phyloP scores from a whole-genome alignment of 129 eudicot species.

The Scalesia atractyloides region DNA sequence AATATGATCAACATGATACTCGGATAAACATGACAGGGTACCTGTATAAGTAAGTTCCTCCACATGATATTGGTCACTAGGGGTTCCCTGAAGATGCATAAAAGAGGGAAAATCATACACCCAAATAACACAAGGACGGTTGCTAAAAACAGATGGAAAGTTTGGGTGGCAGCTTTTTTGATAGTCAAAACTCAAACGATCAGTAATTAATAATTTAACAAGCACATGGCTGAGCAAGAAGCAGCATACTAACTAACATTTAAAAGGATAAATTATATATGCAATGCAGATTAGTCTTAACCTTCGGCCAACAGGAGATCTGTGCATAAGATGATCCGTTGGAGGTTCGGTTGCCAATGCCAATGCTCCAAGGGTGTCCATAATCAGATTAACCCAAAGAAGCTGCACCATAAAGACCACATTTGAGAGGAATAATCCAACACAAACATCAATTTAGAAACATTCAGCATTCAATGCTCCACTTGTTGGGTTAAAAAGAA shows the following conservation, averaged over 20 bases:
- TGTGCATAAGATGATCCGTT: conserved; percentile 87
- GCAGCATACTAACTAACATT: background rate
- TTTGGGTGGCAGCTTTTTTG: background rate
- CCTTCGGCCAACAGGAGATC: conserved; percentile 97
- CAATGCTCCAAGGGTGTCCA: conserved; percentile 99
- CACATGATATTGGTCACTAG: conserved; percentile 94
- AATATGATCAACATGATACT: no score
- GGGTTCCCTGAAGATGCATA: conserved; percentile 79
- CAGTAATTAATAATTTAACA: background rate
- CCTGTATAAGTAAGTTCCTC: conserved; percentile 91
- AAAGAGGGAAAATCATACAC: conserved; percentile 4
- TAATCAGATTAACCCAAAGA: conserved; percentile 95
- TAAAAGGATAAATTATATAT: background rate
- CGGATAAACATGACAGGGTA: conserved; percentile 22
- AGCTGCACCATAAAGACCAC: conserved; percentile 49
- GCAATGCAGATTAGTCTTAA: conserved; percentile 28
- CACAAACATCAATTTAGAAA: conserved; percentile 1
- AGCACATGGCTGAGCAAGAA: background rate
- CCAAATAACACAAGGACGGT: background rate
- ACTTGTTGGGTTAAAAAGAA: background rate
- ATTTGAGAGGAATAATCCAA: background rate
- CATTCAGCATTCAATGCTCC: background rate
- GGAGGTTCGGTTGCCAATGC: conserved; percentile 98
- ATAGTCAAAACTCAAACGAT: background rate
- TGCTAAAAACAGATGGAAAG: background rate